Conservation (phyloP, 2,329 filamentous ascomycete species). For the Pestalotiopsis sp. region DNA sequence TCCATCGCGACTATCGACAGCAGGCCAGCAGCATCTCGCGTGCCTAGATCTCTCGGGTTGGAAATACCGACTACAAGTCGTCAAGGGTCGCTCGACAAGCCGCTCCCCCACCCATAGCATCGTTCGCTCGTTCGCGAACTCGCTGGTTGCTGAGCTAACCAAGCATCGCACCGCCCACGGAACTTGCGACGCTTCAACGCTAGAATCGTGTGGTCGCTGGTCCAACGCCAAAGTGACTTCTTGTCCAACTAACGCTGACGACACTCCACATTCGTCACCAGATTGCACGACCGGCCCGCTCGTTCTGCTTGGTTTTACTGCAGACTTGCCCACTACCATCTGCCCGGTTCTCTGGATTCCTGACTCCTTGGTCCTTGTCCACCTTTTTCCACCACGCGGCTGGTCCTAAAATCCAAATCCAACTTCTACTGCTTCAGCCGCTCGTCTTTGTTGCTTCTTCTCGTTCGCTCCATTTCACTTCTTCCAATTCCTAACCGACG, state of each 20-base stretch:
- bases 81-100: not conserved
- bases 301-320: not conserved
- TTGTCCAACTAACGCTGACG: constrained; percentile 9
- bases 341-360: not conserved
- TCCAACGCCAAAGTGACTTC: constrained; percentile 5
- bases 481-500: not conserved
- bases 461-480: not conserved
- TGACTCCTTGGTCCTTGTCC: not conserved
- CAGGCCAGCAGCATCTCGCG: not conserved
- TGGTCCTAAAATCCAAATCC: not conserved
- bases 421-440: not conserved
- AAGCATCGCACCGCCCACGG: constrained; percentile 6
- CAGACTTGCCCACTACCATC: constrained; percentile 2
- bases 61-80: not conserved
- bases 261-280: constrained; percentile 9
- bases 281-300: constrained; percentile 11
- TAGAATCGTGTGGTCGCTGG: constrained; percentile 4
- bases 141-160: not conserved
- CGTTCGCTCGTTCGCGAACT: not conserved
- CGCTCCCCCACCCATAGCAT: not conserved
- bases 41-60: not conserved
- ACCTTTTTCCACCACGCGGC: not conserved
- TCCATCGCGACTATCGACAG: not conserved
- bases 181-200: constrained; percentile 2
- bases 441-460: not conserved